Conservation (phyloP, 106 monocot genomes). For the Gastrodia elata region DNA sequence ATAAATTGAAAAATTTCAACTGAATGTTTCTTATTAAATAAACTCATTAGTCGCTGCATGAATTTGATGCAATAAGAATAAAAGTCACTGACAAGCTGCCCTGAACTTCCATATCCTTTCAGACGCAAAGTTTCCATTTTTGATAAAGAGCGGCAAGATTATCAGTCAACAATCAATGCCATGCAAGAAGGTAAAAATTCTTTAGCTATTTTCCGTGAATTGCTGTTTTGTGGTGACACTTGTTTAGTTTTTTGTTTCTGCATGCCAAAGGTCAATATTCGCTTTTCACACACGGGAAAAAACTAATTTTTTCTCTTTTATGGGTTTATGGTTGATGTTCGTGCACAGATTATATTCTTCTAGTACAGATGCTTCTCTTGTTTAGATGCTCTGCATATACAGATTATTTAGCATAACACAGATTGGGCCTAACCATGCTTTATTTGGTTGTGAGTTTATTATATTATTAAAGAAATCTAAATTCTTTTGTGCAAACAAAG, state of each 20-base stretch:
- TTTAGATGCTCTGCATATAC: background rate
- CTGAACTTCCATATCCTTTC: slow-evolving; percentile 2
- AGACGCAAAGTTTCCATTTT: slow-evolving; percentile 77
- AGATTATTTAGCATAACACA: background rate
- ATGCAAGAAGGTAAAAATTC: slow-evolving; percentile 68
- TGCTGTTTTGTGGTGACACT: background rate
- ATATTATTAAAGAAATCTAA: background rate
- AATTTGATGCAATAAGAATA: slow-evolving; percentile 1
- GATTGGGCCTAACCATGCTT: background rate
- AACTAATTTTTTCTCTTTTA: background rate
- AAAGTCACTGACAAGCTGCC: background rate
- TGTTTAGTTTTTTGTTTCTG: background rate
- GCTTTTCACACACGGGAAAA: background rate
- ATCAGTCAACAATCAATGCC: slow-evolving; percentile 89
- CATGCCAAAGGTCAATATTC: background rate
- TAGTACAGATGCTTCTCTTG: background rate
- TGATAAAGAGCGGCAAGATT: slow-evolving; percentile 88
- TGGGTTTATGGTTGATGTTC: background rate
- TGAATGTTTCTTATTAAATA: background rate
- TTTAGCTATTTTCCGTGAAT: background rate
- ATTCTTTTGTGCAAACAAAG: background rate
- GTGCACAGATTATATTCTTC: background rate
- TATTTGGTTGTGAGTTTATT: background rate
- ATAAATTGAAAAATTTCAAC: slow-evolving; percentile 1
- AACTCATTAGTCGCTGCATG: background rate